phyloP scores from a whole-genome alignment of 352 stramenopile genomes.

The Phytophthora foliorum region DNA sequence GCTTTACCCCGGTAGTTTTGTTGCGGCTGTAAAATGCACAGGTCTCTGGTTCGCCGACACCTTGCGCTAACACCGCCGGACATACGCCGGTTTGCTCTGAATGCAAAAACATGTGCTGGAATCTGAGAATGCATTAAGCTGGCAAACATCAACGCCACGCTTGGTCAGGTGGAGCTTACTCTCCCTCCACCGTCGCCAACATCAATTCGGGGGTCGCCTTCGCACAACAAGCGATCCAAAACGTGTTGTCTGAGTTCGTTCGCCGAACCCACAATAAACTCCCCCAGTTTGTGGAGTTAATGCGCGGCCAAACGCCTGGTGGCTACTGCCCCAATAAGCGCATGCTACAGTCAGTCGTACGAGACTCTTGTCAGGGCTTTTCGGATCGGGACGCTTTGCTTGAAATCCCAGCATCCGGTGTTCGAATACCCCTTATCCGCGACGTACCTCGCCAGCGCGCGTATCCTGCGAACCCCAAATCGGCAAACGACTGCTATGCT shows the following conservation, averaged over 20 bases:
- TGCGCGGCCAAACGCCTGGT: slow-evolving; percentile 12
- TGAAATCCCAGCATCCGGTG: neutral
- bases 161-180: neutral
- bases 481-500: neutral
- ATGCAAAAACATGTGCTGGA: neutral
- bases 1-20: neutral
- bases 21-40: neutral
- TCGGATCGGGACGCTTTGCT: neutral
- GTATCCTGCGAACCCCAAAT: slow-evolving; percentile 8
- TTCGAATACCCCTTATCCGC: neutral
- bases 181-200: neutral
- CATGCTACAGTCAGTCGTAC: neutral
- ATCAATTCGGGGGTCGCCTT: too few species aligned
- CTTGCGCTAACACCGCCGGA: too few species aligned
- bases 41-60: neutral
- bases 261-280: slow-evolving; percentile 1
- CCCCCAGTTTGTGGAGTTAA: slow-evolving; percentile 9
- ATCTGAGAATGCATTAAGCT: neutral
- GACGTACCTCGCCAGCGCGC: neutral
- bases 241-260: slow-evolving; percentile 18
- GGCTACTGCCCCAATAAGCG: slow-evolving; percentile 20
- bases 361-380: neutral
- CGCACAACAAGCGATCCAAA: slow-evolving; percentile 18
- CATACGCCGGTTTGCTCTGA: neutral
- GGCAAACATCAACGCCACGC: neutral